Base-by-base conservation (phyloP, 2,329 filamentous ascomycete species). In the Apiospora hydei region DNA sequence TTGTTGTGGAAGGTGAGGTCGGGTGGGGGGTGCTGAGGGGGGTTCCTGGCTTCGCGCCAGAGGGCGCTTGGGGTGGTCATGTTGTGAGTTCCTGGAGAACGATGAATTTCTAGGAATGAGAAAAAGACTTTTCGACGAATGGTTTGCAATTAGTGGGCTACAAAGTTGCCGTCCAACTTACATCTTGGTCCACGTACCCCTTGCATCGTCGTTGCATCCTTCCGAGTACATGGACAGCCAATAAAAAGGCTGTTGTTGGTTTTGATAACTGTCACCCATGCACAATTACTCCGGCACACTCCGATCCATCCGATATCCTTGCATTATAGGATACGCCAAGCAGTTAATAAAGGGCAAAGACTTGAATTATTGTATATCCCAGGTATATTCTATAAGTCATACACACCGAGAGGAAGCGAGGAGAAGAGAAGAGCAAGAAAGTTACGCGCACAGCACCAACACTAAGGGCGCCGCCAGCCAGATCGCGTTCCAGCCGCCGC, bases 1-100 rank as follows among this genome's bases (percentile, higher is more conserved):
- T 71, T 69, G 14, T 70, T 46, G 8, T 85, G 46, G 44, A 71
- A 71, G 13, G 83, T 83, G 66, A 75, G 64, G 51, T 85, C 81
- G 41, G 76, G 74, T 0, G 83, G 84, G 1, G 80, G 80, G 43
- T 77, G 46, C 7, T 71, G 8, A n/a, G 74, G 44, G 16, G 44
- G 44, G 44, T 47, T 47, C 6, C 71, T 7, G 69, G 44, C 44
- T 47, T 47, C 44, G 16, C 44, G 44, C 44, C 44, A 47, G 18
- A 47, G 44, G 44, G 44, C 44, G 44, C 44, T 47, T 16, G 44
- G 44, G 16, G 44, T 47, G 18, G 44, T 47, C 44, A 47, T 47
- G 1, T 21, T 21, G 16, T 21, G 18, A 5, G 44, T 6, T 21
- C 8, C 5, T 38, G 1, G 2, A 21, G 21, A 47, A 47, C 18